A percentile compares a stretch with the other conserved stretches of the same genome.
These are phyloP conservation scores for Xylaria grammica DNA, from an alignment of 495 filamentous ascomycete genomes.

Conservation along the genomic window DNA sequence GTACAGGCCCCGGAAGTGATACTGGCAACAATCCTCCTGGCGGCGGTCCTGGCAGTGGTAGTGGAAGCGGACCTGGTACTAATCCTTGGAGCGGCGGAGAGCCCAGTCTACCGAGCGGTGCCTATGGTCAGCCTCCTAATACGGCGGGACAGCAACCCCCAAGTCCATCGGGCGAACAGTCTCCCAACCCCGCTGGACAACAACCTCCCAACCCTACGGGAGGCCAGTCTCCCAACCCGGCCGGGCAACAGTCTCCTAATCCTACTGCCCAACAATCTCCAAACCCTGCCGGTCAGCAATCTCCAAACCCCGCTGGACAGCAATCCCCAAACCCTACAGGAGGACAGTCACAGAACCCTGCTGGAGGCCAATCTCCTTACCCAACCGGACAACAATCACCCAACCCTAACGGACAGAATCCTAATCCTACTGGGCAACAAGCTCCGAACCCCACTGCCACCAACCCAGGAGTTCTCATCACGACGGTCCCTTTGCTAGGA, in stretches of 20 bases:
- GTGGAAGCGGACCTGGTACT: background rate
- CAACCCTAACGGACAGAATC: background rate
- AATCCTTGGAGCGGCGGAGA: background rate
- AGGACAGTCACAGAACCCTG: background rate
- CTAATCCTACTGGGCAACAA: conserved; percentile 9
- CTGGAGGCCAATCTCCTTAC: background rate
- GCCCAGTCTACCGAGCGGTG: conserved; percentile 14
- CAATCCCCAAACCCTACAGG: background rate
- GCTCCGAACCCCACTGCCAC: background rate
- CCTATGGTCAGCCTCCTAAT: conserved; percentile 19
- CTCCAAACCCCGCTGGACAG: background rate
- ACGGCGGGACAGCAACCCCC: conserved; percentile 14
- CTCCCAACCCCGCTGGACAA: background rate
- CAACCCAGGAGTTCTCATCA: background rate
- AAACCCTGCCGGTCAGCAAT: background rate
- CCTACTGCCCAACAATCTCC: background rate
- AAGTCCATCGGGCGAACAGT: conserved; percentile 5
- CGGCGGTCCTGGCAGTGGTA: background rate
- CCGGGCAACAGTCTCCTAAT: background rate
- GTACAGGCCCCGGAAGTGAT: background rate
- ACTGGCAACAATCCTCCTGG: background rate
- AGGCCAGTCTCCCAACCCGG: background rate
- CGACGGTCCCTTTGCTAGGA: conserved; percentile 15
- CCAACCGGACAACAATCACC: background rate
- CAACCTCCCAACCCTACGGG: background rate